These are phyloP conservation scores for Laguncularia racemosa DNA, from an alignment of 345 rosid species.

Conservation along the genomic window DNA sequence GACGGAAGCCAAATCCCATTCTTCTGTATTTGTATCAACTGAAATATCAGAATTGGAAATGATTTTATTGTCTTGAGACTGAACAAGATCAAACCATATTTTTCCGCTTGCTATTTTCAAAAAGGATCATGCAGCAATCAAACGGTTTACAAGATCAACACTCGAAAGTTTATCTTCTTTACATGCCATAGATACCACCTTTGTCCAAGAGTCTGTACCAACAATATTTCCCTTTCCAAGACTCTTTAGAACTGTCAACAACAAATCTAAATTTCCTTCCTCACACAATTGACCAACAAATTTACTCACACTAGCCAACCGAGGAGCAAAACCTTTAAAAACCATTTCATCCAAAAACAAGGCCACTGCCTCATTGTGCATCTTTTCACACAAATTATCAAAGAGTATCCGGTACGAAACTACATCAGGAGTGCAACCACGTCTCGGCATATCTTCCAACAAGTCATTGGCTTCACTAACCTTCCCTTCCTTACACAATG, in stretches of 20 bases:
- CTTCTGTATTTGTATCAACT: too few species aligned
- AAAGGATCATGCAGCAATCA: conserved; percentile 11
- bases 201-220: conserved; percentile 34
- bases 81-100: background rate
- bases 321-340: conserved; percentile 66
- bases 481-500: conserved; percentile 47
- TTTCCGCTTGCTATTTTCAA: background rate
- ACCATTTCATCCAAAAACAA: conserved; percentile 73
- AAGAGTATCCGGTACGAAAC: conserved; percentile 72
- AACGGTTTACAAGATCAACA: conserved; percentile 21
- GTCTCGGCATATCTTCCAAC: conserved; percentile 77
- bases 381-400: conserved; percentile 46
- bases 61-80: too few species aligned
- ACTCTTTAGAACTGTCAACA: conserved; percentile 29
- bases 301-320: conserved; percentile 18
- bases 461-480: conserved; percentile 55
- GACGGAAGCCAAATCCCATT: too few species aligned
- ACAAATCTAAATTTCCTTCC: conserved; percentile 27
- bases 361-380: conserved; percentile 47
- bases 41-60: too few species aligned
- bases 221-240: conserved; percentile 32
- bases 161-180: conserved; percentile 14
- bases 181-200: conserved; percentile 20
- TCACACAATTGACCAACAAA: conserved; percentile 37
- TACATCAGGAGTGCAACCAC: conserved; percentile 60